Base-by-base conservation (phyloP, 106 monocot genomes). In the Dendrobium catenatum region DNA sequence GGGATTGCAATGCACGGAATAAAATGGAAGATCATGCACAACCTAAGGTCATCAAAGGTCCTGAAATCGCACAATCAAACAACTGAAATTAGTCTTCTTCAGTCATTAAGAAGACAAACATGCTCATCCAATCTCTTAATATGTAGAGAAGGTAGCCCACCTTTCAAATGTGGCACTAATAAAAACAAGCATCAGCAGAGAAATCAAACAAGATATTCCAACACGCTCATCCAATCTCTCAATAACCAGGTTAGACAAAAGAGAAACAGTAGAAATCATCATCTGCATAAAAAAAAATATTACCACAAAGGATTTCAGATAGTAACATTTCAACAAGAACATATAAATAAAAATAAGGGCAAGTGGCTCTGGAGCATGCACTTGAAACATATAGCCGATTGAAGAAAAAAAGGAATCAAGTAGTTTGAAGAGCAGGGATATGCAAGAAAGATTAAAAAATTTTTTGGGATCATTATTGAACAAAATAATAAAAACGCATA, bases 221-320 rank as follows among this genome's bases (percentile, higher is more conserved):
- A 80, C 73, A 47, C 86, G 79, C 80, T 88, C 90, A 89, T 94
- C 86, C 64, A 94, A 81, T 89, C 96, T 94, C 80, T 96, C 96
- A 76, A 92, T 90, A 56, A 92, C 83, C 80, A 96, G 85, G 42
- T 75, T 85, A 68, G 96, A 94, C 67, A 94, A 81, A 48, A 96
- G 86, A 51, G 96, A 94, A 82, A 79, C 78, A 18, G 86, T 68
- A 42, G 89, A 84, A 84, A 92, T 82, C 94, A 94, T 90, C 85
- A 92, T 90, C 96, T 96, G 96, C 86, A 85, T 72, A 40, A 56
- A 78, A 85, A 13, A 82, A 81, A 43, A 76, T 16, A 73, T 55
- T 61, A 66, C 68, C 20, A 77, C 54, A 73, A 18, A 56, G 24
- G 24, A 66, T 51, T 1, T 26, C 42, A 40, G 31, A 44, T 43